phyloP scores from a whole-genome alignment of 2,329 filamentous ascomycete species.

The Hypoxylon sp. region DNA sequence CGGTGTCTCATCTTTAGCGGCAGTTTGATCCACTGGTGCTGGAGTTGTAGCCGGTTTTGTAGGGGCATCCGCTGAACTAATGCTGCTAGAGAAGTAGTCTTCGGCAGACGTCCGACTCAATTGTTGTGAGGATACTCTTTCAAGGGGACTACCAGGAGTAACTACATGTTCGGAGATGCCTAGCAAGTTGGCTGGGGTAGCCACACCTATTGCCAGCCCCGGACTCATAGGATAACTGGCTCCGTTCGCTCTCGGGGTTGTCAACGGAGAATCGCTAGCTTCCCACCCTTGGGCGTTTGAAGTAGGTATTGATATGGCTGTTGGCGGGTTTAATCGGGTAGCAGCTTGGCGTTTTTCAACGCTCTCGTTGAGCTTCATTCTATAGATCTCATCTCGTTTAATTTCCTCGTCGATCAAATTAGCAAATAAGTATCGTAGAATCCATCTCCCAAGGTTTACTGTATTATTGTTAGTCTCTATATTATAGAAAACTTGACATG shows the following conservation, averaged over 20 bases:
- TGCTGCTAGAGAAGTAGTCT: conserved; percentile 83
- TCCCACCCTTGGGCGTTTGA: conserved; percentile 60
- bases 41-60: conserved; percentile 65
- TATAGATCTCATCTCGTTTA: conserved; percentile 80
- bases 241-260: conserved; percentile 77
- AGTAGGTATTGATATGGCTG: conserved; percentile 66
- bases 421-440: conserved; percentile 91
- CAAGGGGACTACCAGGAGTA: conserved; percentile 63
- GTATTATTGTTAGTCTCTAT: conserved; percentile 37
- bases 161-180: conserved; percentile 65
- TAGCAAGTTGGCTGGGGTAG: conserved; percentile 74
- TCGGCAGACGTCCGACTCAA: conserved; percentile 73
- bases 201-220: conserved; percentile 82
- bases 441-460: conserved; percentile 98
- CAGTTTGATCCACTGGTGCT: conserved; percentile 60
- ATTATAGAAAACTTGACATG: not conserved
- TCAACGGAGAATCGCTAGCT: conserved; percentile 62
- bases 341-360: conserved; percentile 71
- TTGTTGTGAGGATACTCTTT: conserved; percentile 70
- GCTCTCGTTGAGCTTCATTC: conserved; percentile 76
- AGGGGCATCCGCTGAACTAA: conserved; percentile 64
- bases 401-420: conserved; percentile 93
- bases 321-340: conserved; percentile 71
- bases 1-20: conserved; percentile 58
- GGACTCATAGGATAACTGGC: conserved; percentile 77